Base-by-base conservation (phyloP, 2,329 filamentous ascomycete genomes). In the Chalaropsis ovoidea region DNA sequence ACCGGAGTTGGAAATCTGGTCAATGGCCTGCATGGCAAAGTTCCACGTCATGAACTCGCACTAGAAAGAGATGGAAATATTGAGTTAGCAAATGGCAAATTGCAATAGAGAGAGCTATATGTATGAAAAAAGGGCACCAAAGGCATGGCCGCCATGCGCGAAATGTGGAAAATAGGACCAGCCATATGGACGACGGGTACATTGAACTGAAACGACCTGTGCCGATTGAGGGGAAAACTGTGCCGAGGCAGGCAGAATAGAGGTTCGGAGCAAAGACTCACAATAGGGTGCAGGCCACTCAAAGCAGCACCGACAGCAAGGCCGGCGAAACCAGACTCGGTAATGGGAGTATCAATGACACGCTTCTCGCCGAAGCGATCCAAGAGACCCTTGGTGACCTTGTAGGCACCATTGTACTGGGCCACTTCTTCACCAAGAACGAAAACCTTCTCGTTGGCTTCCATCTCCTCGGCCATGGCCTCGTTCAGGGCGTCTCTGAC, bases 41-140 rank as follows among this genome's bases (percentile, higher is more conserved):
- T 99, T 99, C 86, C 96, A 97, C 74, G 94, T 99, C 94, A 99
- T 99, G 84, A 99, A 99, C 81, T 99, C 94, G 84, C 89, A 94
- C 90, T 94, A 70, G 8, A 68, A 68, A 35, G 22, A 61, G 45
- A 31, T n/a, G 47, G 62, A 66, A 27, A 45, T n/a, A 54, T 22
- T 10, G 39, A 27, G 56, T 68, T 62, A 65, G 67, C 60, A 62
- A 62, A 35, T n/a, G 7, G 60, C 8, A 61, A 17, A n/a, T 35
- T 11, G 27, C 15, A 45, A 52, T 42, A 15, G 22, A 4, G 19
- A 60, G n/a, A n/a, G n/a, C n/a, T n/a, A n/a, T n/a, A n/a, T n/a
- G n/a, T n/a, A 17, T 43, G 11, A 22, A 43, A 13, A 63, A 52
- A 27, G 61, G 24, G 61, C 49, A 47, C 39, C 22, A 39, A 42